Base-by-base conservation (phyloP, 1,139 yeast species). In the Suhomyces maxii region DNA sequence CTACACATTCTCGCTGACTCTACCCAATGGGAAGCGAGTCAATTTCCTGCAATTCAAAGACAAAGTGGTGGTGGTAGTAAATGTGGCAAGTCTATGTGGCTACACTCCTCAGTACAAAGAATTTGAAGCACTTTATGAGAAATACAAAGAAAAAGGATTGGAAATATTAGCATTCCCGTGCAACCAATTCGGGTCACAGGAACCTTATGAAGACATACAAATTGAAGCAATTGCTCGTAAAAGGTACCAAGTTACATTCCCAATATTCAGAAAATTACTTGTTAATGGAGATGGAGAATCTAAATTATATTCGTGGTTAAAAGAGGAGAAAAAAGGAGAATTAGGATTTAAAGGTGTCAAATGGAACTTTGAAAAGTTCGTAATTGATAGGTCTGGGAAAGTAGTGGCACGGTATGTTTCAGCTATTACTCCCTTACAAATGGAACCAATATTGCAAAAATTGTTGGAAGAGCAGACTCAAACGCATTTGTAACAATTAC, bases 351-450 rank as follows among this genome's bases (percentile, higher is more conserved):
- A 75, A 50, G 93, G 96, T 30, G 79, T 91, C 57, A 83, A 88
- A 65, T 93, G 98, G 99, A 93, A 93, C 72, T 93, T 91, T 64
- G 98, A 91, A 67, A 93, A 93, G 73, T 93, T 93, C 70, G 59
- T 93, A 44, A 65, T 93, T 45, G 84, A 84, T 63, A 77, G 77
- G 58, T 59, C 80, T 2, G 99, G 99, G 42, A 63, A 79, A 1
- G 97, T 90, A 37, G 80, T 79, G 39, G 76, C 74, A 48, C 79
- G 99, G 62, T 88, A 77, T 67, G 77, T 84, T 7, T 81, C 95
- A 7, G 70, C 82, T 46, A 81, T 89, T 28, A 75, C 84, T 40
- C 98, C 99, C 28, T 58, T 69, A 34, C 69, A 76, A 13, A 63
- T 87, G 39, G 86, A 80, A 55, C 55, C 66, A 26, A 67, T 71